Conservation (phyloP, 2,329 filamentous ascomycete species). For the Fusarium sp. region DNA sequence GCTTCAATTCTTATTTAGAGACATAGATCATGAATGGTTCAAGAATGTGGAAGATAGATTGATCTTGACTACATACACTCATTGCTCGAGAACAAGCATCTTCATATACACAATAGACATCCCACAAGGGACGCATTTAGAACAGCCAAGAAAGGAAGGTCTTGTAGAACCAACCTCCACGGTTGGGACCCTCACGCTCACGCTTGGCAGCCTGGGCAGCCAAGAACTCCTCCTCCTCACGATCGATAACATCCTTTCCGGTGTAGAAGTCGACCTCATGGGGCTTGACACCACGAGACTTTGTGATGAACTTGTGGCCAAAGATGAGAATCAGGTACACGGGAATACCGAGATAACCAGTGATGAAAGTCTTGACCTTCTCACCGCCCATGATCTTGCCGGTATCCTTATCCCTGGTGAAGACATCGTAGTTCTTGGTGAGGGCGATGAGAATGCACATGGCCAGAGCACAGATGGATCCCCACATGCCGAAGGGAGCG, state of each 20-base stretch:
- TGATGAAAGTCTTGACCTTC: conserved; percentile 82
- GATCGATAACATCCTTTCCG: conserved; percentile 79
- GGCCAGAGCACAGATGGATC: conserved; percentile 74
- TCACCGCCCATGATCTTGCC: conserved; percentile 61
- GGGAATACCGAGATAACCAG: conserved; percentile 81
- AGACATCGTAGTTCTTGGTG: conserved; percentile 86
- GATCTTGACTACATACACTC: conserved; percentile 31
- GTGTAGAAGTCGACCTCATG: conserved; percentile 76
- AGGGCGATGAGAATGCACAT: conserved; percentile 80
- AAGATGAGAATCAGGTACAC: conserved; percentile 77
- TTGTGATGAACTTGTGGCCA: conserved; percentile 72
- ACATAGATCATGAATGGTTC: neutral
- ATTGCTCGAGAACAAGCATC: conserved; percentile 8
- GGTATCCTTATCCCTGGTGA: conserved; percentile 60
- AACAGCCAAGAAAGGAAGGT: conserved; percentile 55
- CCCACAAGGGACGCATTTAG: conserved; percentile 34
- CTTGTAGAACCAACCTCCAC: conserved; percentile 54
- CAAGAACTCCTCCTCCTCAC: conserved; percentile 77
- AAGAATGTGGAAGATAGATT: conserved; percentile 20
- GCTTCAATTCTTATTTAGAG: fast-evolving
- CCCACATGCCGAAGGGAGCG: conserved; percentile 78
- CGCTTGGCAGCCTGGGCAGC: conserved; percentile 53
- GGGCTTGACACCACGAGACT: conserved; percentile 66
- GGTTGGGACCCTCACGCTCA: conserved; percentile 41
- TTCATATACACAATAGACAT: conserved; percentile 13